Evolutionary conservation across 2,329 filamentous ascomycete species (phyloP).

Genomic region (Colletotrichum filicis): DNA sequence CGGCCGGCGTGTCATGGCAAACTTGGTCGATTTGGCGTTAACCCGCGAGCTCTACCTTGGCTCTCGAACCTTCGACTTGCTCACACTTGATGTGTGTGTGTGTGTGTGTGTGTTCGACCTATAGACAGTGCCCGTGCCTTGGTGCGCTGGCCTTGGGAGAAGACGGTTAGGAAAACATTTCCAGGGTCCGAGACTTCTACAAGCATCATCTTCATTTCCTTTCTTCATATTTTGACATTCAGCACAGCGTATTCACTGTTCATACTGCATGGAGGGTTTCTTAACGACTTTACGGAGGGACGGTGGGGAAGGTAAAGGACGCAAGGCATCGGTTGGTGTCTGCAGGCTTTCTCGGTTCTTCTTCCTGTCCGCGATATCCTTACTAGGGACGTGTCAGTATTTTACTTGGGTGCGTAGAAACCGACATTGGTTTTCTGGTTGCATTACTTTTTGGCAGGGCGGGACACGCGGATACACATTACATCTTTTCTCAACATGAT

Average conservation of each 20-base stretch:
- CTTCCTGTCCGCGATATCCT: too few species aligned
- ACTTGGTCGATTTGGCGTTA: background rate
- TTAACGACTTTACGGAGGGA: conserved; percentile 27
- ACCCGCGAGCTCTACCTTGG: background rate
- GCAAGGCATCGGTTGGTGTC: background rate
- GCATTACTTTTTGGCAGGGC: background rate
- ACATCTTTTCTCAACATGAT: background rate
- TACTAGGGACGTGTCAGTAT: too few species aligned
- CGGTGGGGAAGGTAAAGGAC: conserved; percentile 7
- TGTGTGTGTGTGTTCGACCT: background rate
- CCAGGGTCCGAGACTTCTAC: background rate
- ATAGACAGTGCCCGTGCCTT: background rate
- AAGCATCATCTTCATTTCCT: background rate
- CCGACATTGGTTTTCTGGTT: background rate
- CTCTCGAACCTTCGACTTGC: background rate
- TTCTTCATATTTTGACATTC: background rate
- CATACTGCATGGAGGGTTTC: conserved; percentile 16
- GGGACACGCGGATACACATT: background rate
- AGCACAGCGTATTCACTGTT: conserved; percentile 22
- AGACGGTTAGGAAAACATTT: background rate
- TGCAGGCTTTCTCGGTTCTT: background rate
- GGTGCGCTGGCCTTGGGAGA: background rate
- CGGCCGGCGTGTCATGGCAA: background rate
- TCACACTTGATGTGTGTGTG: background rate
- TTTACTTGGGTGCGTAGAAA: too few species aligned